These are phyloP conservation scores for Corynespora cassiicola DNA, from an alignment of 2,329 filamentous ascomycete species.

Conservation along the genomic window DNA sequence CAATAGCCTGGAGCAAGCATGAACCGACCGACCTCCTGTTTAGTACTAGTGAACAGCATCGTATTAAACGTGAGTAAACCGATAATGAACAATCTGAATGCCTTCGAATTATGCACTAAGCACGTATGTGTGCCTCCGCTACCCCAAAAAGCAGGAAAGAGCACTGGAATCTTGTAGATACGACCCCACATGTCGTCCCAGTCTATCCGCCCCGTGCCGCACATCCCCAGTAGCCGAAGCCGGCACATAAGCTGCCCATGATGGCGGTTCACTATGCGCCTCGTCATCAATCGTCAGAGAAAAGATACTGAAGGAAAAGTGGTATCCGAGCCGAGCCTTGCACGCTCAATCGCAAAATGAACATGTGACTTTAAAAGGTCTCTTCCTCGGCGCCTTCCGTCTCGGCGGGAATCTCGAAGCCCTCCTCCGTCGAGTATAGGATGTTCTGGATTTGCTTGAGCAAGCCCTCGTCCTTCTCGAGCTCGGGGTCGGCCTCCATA, in stretches of 20 bases:
- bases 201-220: conserved; percentile 8
- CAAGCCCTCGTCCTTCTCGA: conserved; percentile 92
- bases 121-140: no score
- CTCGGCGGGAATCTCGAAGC: conserved; percentile 87
- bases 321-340: conserved; percentile 37
- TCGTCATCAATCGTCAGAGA: conserved; percentile 18
- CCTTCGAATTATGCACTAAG: conserved; percentile 6
- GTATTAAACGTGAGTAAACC: no score
- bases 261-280: conserved; percentile 16
- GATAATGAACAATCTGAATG: conserved; percentile 1
- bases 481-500: conserved; percentile 87
- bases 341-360: conserved; percentile 40
- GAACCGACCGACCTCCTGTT: no score
- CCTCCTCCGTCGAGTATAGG: conserved; percentile 89
- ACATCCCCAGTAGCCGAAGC: conserved; percentile 1
- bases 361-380: conserved; percentile 38
- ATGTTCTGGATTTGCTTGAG: conserved; percentile 97
- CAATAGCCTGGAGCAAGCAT: no score
- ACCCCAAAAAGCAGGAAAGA: conserved; percentile 4
- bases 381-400: conserved; percentile 79
- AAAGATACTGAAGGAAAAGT: conserved; percentile 24
- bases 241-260: conserved; percentile 1
- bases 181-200: conserved; percentile 5
- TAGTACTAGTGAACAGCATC: no score
- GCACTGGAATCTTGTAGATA: conserved; percentile 9